Conservation (phyloP, 352 stramenopile genomes). For the Phytophthora ramorum region DNA sequence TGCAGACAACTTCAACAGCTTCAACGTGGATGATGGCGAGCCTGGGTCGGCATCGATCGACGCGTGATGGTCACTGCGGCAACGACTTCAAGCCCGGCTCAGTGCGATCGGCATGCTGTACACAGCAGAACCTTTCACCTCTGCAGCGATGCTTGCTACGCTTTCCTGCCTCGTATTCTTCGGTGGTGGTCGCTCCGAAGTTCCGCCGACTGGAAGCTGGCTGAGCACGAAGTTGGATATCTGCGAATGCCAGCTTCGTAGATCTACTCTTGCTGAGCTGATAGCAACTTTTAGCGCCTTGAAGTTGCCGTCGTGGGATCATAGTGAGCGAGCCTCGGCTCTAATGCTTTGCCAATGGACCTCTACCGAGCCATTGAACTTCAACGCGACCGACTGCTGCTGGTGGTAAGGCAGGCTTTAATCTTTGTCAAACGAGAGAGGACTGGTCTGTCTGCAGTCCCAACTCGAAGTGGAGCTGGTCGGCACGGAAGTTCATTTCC, state of each 20-base stretch:
- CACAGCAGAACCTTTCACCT: background rate
- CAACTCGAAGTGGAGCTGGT: background rate
- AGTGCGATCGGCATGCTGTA: background rate
- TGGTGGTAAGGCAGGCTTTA: constrained; percentile 37
- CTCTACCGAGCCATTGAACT: constrained; percentile 28
- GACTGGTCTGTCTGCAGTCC: background rate
- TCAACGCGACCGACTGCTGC: constrained; percentile 6
- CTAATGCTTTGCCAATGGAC: constrained; percentile 13
- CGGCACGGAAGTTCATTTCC: constrained; percentile 25
- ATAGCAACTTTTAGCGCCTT: constrained; percentile 1
- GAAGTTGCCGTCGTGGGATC: constrained; percentile 11
- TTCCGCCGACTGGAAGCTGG: too few relatives aligned
- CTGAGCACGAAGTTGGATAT: constrained; percentile 1
- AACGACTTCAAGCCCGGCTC: constrained; percentile 8
- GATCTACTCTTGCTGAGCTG: background rate
- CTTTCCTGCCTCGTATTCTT: too few relatives aligned
- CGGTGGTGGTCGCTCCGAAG: too few relatives aligned
- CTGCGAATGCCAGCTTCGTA: background rate
- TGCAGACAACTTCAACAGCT: constrained; percentile 31
- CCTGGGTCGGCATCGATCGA: constrained; percentile 9
- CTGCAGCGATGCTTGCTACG: background rate
- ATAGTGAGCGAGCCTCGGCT: background rate
- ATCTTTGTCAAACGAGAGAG: constrained; percentile 37
- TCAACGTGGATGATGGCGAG: constrained; percentile 34
- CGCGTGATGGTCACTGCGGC: constrained; percentile 15